Conservation (phyloP, 2,329 filamentous ascomycete species). For the Fusarium nisikadoi region DNA sequence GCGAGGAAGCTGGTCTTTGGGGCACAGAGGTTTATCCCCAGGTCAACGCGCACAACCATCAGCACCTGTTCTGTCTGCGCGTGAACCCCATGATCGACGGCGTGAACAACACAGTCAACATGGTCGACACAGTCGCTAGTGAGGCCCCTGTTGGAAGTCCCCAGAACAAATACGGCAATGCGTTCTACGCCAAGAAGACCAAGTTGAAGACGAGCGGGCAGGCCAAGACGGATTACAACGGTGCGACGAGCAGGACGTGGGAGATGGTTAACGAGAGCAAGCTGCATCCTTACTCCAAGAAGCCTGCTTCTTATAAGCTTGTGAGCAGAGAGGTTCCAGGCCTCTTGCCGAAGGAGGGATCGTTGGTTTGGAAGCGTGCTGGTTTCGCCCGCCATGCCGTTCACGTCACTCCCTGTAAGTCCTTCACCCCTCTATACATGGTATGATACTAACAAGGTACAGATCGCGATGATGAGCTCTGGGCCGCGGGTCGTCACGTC, state of each 20-base stretch:
- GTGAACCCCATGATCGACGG: slow-evolving; percentile 90
- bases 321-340: slow-evolving; percentile 85
- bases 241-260: slow-evolving; percentile 83
- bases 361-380: slow-evolving; percentile 88
- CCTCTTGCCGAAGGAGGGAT: slow-evolving; percentile 81
- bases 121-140: slow-evolving; percentile 78
- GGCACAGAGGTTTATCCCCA: slow-evolving; percentile 87
- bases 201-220: slow-evolving; percentile 77
- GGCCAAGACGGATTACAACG: slow-evolving; percentile 82
- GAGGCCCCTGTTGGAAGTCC: slow-evolving; percentile 80
- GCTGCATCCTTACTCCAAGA: slow-evolving; percentile 86
- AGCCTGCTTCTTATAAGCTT: slow-evolving; percentile 88
- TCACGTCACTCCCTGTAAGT: slow-evolving; percentile 87
- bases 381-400: slow-evolving; percentile 89
- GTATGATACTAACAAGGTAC: not conserved
- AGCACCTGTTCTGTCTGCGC: slow-evolving; percentile 92
- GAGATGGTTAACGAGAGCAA: slow-evolving; percentile 88
- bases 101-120: slow-evolving; percentile 83
- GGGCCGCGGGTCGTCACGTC: slow-evolving; percentile 87
- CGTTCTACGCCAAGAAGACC: slow-evolving; percentile 86
- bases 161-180: slow-evolving; percentile 91
- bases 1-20: slow-evolving; percentile 86
- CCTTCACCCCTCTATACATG: fast-evolving
- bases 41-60: slow-evolving; percentile 94
- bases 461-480: slow-evolving; percentile 84